Base-by-base conservation (phyloP, 2,329 filamentous ascomycete species). In the Colletotrichum tropicicola region DNA sequence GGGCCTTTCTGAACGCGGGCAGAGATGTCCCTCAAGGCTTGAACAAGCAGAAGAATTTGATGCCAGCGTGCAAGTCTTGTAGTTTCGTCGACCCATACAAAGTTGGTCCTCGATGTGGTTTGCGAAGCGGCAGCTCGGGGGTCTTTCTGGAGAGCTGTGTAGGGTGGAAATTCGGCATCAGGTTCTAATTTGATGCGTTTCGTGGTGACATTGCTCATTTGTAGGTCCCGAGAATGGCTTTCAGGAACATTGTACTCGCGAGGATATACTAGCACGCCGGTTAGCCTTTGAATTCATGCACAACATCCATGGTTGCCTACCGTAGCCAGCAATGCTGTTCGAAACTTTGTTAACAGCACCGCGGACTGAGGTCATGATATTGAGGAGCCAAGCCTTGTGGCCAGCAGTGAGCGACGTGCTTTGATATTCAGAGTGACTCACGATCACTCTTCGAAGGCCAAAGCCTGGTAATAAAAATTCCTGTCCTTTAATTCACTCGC, bases 311-410 rank as follows among this genome's bases (percentile, higher is more conserved):
- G 9, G 23, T 32, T 27, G 51, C 59, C 45, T 37, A 64, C 63
- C 63, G 43, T 57, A 66, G 39, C 63, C 63, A 52, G 53, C 45
- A 58, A 66, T 59, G 41, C 53, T 62, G 47, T 51, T 56, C 19
- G 62, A 66, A 21, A 66, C 58, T 39, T 64, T 66, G 37, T 25
- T 57, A n/a, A 66, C 59, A 15, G 63, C 53, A 51, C 63, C 63
- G 21, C 59, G 45, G 25, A 66, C 63, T 53, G 63, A 66, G 49
- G 63, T 66, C 63, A 66, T 66, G 59, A 58, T 66, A 66, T 53
- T 21, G 41, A 51, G 17, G 30, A 64, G 45, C 59, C 63, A 48
- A 49, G 41, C 41, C 53, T 32, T 37, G 9, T 27, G 59, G 59
- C 30, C 39, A 30, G 28, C 8, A 37, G n/a, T 56, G 17, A 5